Conservation (phyloP, 345 rosid species). For the Lenwebbia sp. region DNA sequence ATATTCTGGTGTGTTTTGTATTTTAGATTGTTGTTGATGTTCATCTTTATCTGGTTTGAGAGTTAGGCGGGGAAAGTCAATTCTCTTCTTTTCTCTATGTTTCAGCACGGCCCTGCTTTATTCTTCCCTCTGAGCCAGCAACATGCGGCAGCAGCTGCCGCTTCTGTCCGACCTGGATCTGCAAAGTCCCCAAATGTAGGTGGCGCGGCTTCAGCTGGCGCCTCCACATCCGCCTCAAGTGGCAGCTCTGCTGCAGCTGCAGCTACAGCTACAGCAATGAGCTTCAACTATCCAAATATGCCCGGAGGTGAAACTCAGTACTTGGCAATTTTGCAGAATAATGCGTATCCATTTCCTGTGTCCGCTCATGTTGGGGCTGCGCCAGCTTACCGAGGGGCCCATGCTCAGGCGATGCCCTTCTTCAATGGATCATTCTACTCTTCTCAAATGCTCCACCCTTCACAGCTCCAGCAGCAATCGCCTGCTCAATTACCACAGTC, state of each 20-base stretch:
- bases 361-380: conserved; percentile 82
- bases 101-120: conserved; percentile 78
- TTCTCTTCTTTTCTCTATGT: background rate
- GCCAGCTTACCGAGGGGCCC: conserved; percentile 64
- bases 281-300: conserved; percentile 73
- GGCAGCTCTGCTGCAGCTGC: conserved; percentile 44
- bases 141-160: conserved; percentile 47
- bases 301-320: conserved; percentile 82
- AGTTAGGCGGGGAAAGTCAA: background rate
- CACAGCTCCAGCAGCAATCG: conserved; percentile 53
- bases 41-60: background rate
- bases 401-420: conserved; percentile 65
- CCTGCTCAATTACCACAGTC: conserved; percentile 39
- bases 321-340: conserved; percentile 83
- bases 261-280: conserved; percentile 57
- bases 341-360: conserved; percentile 66
- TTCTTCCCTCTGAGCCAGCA: conserved; percentile 89
- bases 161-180: conserved; percentile 53
- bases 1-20: conserved; percentile 48
- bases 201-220: conserved; percentile 22
- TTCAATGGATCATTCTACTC: conserved; percentile 83
- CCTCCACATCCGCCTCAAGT: conserved; percentile 29
- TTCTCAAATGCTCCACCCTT: conserved; percentile 78
- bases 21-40: background rate
- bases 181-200: conserved; percentile 8